Conservation (phyloP, 345 rosid genomes). For the Eucalyptus marginata region DNA sequence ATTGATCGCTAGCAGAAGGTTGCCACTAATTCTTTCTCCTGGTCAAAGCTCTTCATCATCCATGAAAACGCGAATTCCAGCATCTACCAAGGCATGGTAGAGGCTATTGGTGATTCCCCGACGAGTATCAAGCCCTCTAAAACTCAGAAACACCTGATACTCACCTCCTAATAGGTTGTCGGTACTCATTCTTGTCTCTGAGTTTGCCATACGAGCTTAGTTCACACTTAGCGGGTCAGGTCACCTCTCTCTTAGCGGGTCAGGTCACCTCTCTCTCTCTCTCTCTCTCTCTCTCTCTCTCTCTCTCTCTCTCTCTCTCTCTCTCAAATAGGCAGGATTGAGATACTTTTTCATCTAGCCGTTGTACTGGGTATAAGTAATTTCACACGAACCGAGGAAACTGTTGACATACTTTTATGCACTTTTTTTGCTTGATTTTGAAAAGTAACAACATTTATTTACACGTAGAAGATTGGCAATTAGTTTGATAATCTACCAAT, state of each 20-base stretch:
- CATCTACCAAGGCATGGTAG: neutral
- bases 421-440: neutral
- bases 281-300: neutral
- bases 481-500: neutral
- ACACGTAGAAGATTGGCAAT: neutral
- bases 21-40: neutral
- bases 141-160: neutral
- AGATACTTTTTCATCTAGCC: neutral
- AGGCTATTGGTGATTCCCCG: neutral
- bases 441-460: neutral
- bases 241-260: neutral
- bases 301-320: neutral
- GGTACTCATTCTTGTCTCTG: neutral
- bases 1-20: neutral
- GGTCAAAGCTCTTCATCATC: neutral
- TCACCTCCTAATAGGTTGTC: neutral
- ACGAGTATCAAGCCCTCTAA: neutral
- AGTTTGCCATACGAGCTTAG: neutral
- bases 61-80: neutral
- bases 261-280: too few relatives aligned
- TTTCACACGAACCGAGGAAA: too few relatives aligned
- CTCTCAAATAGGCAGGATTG: neutral
- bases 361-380: too few relatives aligned
- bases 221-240: neutral
- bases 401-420: neutral